These are phyloP conservation scores for Bretschneidera sinensis DNA, from an alignment of 345 rosid species.

Conservation along the genomic window DNA sequence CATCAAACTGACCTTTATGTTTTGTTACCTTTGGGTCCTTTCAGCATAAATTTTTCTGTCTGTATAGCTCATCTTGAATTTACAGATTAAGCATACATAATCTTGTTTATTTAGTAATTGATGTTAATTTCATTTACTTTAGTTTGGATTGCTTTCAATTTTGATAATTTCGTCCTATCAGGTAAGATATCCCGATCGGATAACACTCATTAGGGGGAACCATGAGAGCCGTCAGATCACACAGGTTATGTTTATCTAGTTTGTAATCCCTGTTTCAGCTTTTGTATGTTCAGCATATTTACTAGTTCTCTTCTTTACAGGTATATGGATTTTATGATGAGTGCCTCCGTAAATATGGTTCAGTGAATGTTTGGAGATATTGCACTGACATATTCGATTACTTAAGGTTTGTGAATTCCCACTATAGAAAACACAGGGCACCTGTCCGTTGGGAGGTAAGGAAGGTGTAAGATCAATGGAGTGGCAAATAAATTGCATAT, in stretches of 20 bases:
- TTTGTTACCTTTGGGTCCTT: no score
- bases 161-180: conserved; percentile 32
- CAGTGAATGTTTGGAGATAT: conserved; percentile 97
- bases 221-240: conserved; percentile 99
- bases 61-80: background rate
- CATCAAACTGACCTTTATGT: no score
- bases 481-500: no score
- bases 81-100: background rate
- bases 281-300: conserved; percentile 9
- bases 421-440: no score
- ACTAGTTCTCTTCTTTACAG: conserved; percentile 35
- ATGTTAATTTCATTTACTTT: background rate
- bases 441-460: no score
- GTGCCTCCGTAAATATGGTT: conserved; percentile 93
- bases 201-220: conserved; percentile 93
- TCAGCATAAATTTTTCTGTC: background rate
- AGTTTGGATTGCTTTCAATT: conserved; percentile 7
- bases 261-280: conserved; percentile 16
- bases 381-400: conserved; percentile 97
- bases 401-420: no score
- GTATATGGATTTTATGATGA: conserved; percentile 98
- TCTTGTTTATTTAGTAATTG: no score
- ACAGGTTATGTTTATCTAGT: conserved; percentile 50
- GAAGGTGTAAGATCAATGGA: no score
- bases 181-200: conserved; percentile 97